Percentiles rank a stretch among this genome's conserved stretches.
Evolutionary conservation across 2,329 filamentous ascomycete genomes (phyloP).

Genomic region (Phialophora expanda): DNA sequence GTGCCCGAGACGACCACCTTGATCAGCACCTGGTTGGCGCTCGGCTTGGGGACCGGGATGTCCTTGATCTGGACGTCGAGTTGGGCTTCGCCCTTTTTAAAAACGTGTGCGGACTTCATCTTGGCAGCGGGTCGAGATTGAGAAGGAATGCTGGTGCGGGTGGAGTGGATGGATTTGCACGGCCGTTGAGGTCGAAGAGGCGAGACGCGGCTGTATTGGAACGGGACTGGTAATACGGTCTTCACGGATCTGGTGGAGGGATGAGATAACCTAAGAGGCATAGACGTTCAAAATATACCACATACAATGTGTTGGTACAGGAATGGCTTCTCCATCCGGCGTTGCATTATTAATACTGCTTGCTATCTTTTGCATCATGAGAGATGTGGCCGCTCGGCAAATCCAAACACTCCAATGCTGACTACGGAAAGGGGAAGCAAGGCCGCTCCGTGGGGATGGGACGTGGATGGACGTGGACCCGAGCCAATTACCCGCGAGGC

Average conservation of each 20-base stretch:
- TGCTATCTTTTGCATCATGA: conserved; percentile 17
- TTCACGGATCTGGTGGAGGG: neutral
- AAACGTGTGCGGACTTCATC: conserved; percentile 34
- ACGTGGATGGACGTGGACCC: neutral
- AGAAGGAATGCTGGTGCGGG: neutral
- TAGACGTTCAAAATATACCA: neutral
- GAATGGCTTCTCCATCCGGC: neutral
- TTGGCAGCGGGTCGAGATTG: neutral
- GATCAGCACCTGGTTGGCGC: conserved; percentile 49
- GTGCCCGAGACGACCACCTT: conserved; percentile 50
- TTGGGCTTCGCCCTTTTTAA: conserved; percentile 10
- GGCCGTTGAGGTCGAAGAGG: neutral
- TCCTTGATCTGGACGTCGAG: conserved; percentile 43
- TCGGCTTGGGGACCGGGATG: conserved; percentile 49
- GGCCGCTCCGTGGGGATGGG: neutral
- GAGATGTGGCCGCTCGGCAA: neutral
- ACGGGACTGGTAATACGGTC: neutral
- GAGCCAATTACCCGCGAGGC: neutral
- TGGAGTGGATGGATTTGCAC: neutral
- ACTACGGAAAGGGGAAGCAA: neutral
- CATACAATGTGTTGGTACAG: neutral
- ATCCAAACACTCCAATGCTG: neutral
- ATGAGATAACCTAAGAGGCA: neutral
- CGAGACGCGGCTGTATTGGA: neutral
- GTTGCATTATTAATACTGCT: conserved; percentile 15